Evolutionary conservation across 2,329 filamentous ascomycete genomes (phyloP), one percentile per base, ranked within the genome.

Genomic region (Ilyonectria robusta): DNA sequence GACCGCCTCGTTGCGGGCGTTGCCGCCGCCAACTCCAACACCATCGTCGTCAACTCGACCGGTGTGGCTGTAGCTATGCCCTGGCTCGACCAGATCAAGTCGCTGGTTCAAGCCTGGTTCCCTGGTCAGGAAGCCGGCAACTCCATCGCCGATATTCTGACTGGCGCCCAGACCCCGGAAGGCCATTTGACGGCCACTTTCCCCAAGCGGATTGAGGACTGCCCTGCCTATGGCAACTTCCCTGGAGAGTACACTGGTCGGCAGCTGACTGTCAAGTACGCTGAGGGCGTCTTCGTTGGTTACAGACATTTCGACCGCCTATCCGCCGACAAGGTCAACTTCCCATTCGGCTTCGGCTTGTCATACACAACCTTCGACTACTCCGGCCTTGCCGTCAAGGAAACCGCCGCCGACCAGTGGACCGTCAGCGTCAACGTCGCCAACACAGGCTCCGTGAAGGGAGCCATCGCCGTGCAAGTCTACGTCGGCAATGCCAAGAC

Each of bases 61-160:
- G 89, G 89, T 46, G 89, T 89, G 0, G 88, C 89, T 2, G 80
- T 88, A 13, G 82, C 83, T 0, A 83, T 89, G 85, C 87, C 87
- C 0, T 89, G 87, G 87, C 79, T 84, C 2, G 75, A 80, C 51
- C 75, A 83, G 40, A 83, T 91, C 26, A 87, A 87, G 15, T 88
- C 86, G 8, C 85, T 91, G 47, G 72, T 91, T 4, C 89, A 86
- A 73, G 86, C 88, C n/a, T 92, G 89, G 89, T 92, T 91, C 74
- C 88, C 89, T 65, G 90, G 90, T 11, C 89, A 92, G 74, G 90
- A 92, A 78, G 86, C 87, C 33, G 91, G 90, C 2, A 91, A 92
- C 70, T 88, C 88, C 2, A 88, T 93, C 62, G 89, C 88, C 3
- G 90, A 92, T 70, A 86, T 92, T 1, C 81, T 92, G 15, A 88